Evolutionary conservation across 2,329 filamentous ascomycete genomes (phyloP), one percentile per base, ranked within the genome.

Genomic region (Aphanoascus verrucosus): DNA sequence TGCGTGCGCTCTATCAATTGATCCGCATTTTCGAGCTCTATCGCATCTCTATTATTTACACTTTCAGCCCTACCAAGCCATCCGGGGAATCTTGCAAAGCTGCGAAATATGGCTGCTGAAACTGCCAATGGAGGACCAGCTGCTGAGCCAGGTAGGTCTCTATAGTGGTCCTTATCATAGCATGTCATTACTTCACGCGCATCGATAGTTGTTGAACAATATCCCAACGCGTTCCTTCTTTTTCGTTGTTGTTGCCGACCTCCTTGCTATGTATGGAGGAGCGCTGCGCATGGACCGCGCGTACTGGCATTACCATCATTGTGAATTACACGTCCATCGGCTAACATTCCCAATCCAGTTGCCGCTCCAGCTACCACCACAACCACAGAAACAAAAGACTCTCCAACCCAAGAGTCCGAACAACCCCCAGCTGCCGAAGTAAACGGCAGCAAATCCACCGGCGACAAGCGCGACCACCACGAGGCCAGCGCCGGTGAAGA

Each of bases 401-500:
- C n/a, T 31, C 17, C 49, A 34, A 20, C 15, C 8, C 4, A 28
- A 11, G 34, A 45, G 37, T 40, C 53, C n/a, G 53, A 44, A 40
- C 7, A 44, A 8, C 38, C 45, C 23, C 23, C 23, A 28, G 23
- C 23, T 11, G 32, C 14, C 11, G 46, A 17, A 23, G 38, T 49
- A 31, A 49, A 50, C 38, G 52, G 37, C 23, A 28, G 6, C 37
- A 47, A 51, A 46, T 55, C 38, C 23, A 56, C 15, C 45, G 61
- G 65, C 14, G 56, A 61, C 20, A 66, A 66, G 53, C 63, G 63
- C 23, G 61, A 61, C 12, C 57, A 59, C 44, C 57, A 60, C 14
- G 44, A 56, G 4, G 55, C 50, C 34, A 17, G 42, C 9, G 17
- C 53, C 7, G 48, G 48, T 14, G 47, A 51, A 23, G 51, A 55